These are phyloP conservation scores for Vigna mungo DNA, from an alignment of 306 rosid genomes.

Conservation along the genomic window DNA sequence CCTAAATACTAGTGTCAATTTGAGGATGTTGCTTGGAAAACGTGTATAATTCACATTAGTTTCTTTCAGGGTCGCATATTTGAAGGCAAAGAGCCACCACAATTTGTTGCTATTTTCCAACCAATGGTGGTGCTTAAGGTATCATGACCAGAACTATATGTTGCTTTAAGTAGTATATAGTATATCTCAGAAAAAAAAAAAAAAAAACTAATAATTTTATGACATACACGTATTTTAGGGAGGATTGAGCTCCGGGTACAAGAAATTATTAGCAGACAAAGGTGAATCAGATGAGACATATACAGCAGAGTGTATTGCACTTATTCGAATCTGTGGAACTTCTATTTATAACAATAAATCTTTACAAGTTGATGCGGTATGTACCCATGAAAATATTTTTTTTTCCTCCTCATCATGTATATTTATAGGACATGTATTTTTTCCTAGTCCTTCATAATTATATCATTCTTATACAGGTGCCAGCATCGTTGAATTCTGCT, in stretches of 20 bases:
- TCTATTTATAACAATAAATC: slow-evolving; percentile 77
- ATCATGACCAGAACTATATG: slow-evolving; percentile 36
- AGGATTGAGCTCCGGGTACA: slow-evolving; percentile 89
- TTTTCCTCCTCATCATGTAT: not conserved
- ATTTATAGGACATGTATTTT: slow-evolving; percentile 28
- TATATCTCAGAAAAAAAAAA: slow-evolving; percentile 24
- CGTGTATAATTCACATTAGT: slow-evolving; percentile 40
- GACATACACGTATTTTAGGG: slow-evolving; percentile 65
- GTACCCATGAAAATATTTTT: slow-evolving; percentile 43
- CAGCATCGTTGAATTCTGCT: slow-evolving; percentile 80
- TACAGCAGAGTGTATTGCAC: slow-evolving; percentile 71
- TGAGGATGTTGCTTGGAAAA: slow-evolving; percentile 39
- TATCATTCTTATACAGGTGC: slow-evolving; percentile 67
- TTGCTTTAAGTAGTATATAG: slow-evolving; percentile 18
- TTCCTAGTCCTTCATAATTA: slow-evolving; percentile 5
- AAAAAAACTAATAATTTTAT: slow-evolving; percentile 32
- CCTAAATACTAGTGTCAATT: slow-evolving; percentile 39
- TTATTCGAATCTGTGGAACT: slow-evolving; percentile 76
- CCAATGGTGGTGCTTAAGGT: slow-evolving; percentile 95
- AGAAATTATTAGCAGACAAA: slow-evolving; percentile 62
- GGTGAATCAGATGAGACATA: slow-evolving; percentile 80
- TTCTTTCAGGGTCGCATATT: slow-evolving; percentile 84
- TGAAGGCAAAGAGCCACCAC: slow-evolving; percentile 91
- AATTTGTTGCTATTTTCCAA: slow-evolving; percentile 87
- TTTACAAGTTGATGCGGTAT: slow-evolving; percentile 87